These are phyloP conservation scores for Candida gigantensis DNA, from an alignment of 1,139 yeast genomes.

Conservation along the genomic window DNA sequence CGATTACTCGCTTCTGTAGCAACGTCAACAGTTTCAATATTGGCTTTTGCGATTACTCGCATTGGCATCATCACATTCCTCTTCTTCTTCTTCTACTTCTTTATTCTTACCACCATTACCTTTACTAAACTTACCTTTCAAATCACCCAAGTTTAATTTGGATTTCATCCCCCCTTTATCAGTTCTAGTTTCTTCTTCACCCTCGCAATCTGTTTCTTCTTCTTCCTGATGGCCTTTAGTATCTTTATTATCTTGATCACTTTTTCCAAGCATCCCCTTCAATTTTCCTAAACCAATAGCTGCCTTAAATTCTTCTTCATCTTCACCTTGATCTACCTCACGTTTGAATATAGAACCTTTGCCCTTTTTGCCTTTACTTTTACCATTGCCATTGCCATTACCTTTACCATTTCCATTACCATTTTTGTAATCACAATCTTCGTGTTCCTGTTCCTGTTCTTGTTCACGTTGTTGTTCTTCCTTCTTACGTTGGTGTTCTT, in stretches of 20 bases:
- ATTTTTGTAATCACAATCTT: constrained; percentile 2
- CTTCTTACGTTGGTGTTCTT: not conserved
- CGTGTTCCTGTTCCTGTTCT: not conserved
- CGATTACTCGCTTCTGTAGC: not conserved
- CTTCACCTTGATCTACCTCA: constrained; percentile 1
- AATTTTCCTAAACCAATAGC: not conserved
- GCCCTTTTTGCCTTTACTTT: constrained; percentile 1
- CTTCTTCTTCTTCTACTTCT: constrained; percentile 1
- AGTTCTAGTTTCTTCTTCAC: not conserved
- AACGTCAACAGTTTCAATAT: not conserved
- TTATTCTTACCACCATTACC: not conserved
- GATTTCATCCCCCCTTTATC: constrained; percentile 4
- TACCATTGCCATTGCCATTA: constrained; percentile 7
- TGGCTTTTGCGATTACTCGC: constrained; percentile 7
- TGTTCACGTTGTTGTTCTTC: constrained; percentile 4
- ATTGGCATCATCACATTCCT: not conserved
- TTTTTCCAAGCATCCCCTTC: constrained; percentile 2
- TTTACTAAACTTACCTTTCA: not conserved
- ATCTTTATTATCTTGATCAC: not conserved
- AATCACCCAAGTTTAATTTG: not conserved
- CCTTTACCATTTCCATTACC: not conserved
- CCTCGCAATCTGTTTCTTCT: not conserved
- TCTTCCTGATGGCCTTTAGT: not conserved
- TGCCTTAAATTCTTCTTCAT: not conserved
- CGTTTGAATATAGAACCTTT: no score